phyloP scores from a whole-genome alignment of 2,329 filamentous ascomycete genomes.

The Lecanicillium sp. region DNA sequence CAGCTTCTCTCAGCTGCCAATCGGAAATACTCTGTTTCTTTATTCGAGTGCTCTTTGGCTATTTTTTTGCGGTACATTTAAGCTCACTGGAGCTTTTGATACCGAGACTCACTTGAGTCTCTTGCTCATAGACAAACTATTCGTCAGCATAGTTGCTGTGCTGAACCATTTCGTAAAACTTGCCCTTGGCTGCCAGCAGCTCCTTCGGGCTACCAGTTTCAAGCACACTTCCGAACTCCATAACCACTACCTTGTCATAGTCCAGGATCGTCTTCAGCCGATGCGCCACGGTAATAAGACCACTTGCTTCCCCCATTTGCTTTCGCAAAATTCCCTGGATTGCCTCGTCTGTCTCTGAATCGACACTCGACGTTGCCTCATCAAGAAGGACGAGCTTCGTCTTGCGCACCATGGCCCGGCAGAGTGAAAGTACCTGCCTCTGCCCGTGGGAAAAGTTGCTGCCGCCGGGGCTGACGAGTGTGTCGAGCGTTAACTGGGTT shows the following conservation, averaged over 20 bases:
- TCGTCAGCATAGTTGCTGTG: neutral
- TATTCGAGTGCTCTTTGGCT: no score
- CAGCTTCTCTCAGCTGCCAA: no score
- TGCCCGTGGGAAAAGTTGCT: slow-evolving; percentile 45
- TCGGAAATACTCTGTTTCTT: no score
- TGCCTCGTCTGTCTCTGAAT: slow-evolving; percentile 40
- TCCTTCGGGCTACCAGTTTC: slow-evolving; percentile 17
- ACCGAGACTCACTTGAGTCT: no score
- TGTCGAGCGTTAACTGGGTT: slow-evolving; percentile 25
- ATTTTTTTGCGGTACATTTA: no score
- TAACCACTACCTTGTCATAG: slow-evolving; percentile 45
- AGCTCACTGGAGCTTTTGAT: no score
- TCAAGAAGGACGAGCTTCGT: slow-evolving; percentile 43
- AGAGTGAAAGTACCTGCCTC: slow-evolving; percentile 43
- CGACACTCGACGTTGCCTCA: slow-evolving; percentile 46
- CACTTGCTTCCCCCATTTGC: slow-evolving; percentile 33
- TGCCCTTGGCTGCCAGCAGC: neutral
- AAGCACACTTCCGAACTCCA: slow-evolving; percentile 38
- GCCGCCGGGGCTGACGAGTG: slow-evolving; percentile 36
- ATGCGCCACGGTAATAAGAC: slow-evolving; percentile 45
- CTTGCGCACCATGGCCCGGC: slow-evolving; percentile 40
- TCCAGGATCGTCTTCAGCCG: slow-evolving; percentile 45
- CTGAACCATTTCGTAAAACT: neutral
- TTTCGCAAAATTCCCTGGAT: slow-evolving; percentile 39
- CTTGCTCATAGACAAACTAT: neutral